Base-by-base conservation (phyloP, 225 moss, liverwort and hornwort species). In the Sphagnum contortum region DNA sequence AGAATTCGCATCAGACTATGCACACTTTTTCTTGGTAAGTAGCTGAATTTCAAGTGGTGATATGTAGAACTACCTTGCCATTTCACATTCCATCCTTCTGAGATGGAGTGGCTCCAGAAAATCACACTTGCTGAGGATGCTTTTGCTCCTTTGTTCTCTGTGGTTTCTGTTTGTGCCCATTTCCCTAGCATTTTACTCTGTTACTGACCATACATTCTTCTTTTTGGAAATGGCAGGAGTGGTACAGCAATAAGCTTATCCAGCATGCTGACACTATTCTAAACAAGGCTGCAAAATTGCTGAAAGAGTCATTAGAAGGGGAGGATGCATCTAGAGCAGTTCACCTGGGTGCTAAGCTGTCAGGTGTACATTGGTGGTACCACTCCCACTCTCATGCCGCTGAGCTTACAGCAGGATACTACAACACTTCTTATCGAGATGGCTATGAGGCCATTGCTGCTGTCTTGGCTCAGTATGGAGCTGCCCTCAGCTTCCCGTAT, bases 361-460 rank as follows among this genome's bases (percentile, higher is more conserved):
- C 85, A 0, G 85, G 85, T 8, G 69, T 86, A 45, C 81, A 86
- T 63, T 86, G 85, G 85, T 76, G 76, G 59, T 86, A 86, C 45
- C 63, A 67, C 2, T 76, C 85, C 0, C 70, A 75, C 13, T 79
- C 76, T 13, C 85, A 86, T 54, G 81, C 85, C 3, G 72, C 85
- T 12, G 85, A 86, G n/a, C 62, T 86, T 3, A 81, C 85, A 2
- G 85, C 85, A 0, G 85, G 85, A 7, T 85, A 85, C 48, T 79
- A 81, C 66, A 85, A 85, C 59, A 79, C 78, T 5, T 71, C 74
- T 2, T 47, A 69, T 7, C 62, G 81, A 4, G 81, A 85, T 60
- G 85, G 85, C 7, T 86, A 86, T 8, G 49, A 66, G 58, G 76
- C 81, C 6, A 81, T 86, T 45, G 85, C 85, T 4, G 71, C 69